These are phyloP conservation scores for Pythium phragmiticola DNA, from an alignment of 352 stramenopile genomes.

Conservation along the genomic window DNA sequence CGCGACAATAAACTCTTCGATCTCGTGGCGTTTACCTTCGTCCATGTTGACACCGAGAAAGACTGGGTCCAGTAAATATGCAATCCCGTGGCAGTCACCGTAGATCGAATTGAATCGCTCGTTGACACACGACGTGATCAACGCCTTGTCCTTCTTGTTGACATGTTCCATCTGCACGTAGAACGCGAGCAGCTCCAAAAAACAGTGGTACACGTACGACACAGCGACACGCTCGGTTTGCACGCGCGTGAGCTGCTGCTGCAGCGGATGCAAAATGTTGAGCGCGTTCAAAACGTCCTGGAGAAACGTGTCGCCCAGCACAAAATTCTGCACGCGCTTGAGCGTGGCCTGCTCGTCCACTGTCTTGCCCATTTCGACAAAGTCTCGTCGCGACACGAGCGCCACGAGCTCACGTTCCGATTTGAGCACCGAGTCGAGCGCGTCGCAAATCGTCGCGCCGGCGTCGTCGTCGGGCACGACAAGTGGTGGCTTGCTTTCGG, in stretches of 20 bases:
- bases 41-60: slow-evolving; percentile 52
- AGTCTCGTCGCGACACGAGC: slow-evolving; percentile 57
- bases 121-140: slow-evolving; percentile 61
- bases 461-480: slow-evolving; percentile 19
- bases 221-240: slow-evolving; percentile 40
- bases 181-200: slow-evolving; percentile 43
- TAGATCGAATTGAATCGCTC: slow-evolving; percentile 71
- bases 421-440: slow-evolving; percentile 49
- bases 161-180: slow-evolving; percentile 60
- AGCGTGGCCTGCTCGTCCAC: slow-evolving; percentile 42
- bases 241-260: slow-evolving; percentile 51
- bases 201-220: slow-evolving; percentile 55
- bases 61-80: slow-evolving; percentile 58
- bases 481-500: slow-evolving; percentile 19
- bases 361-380: slow-evolving; percentile 41
- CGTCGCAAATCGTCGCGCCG: slow-evolving; percentile 29
- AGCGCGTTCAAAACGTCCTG: slow-evolving; percentile 58
- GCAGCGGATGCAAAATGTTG: slow-evolving; percentile 52
- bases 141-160: slow-evolving; percentile 73
- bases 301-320: slow-evolving; percentile 59
- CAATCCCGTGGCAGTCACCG: slow-evolving; percentile 54
- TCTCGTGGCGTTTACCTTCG: slow-evolving; percentile 39
- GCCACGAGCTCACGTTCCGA: slow-evolving; percentile 52
- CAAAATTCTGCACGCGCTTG: slow-evolving; percentile 62
- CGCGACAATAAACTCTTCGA: slow-evolving; percentile 45